Evolutionary conservation across 768 basidiomycete species (phyloP), one percentile per base, ranked within the genome.

Genomic region (Exsudoporus frostii): DNA sequence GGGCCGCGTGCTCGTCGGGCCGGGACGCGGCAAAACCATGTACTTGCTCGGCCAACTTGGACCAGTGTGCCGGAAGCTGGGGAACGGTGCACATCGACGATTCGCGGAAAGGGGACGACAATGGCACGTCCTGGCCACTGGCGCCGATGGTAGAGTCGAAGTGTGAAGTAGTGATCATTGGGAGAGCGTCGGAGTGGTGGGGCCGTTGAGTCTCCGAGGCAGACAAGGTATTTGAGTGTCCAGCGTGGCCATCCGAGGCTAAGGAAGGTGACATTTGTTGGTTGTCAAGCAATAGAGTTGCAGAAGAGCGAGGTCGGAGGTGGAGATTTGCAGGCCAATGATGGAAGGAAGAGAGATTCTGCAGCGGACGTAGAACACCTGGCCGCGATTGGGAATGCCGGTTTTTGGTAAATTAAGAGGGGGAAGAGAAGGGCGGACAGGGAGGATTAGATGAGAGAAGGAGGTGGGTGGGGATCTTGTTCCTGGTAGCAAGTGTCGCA

Each of bases 211-310:
- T n/a, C 20, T 43, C 40, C 2, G 46, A 45, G 3, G 47, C 10
- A 24, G 58, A 24, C 47, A 38, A n/a, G 17, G 60, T 70, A 70
- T 70, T 70, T 70, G 68, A 70, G 61, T 24, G 51, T 6, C 25
- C 39, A 37, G 13, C 14, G 42, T 38, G 45, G 45, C 17, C 20
- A 9, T 52, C 50, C 13, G 54, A 46, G 45, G 42, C 69, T 30
- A 55, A 58, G 58, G 65, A 66, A 67, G 69, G 64, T 8, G 66
- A 55, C 62, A 70, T 68, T 59, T 62, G 62, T 57, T 71, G 68
- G 68, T 71, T 24, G 66, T 66, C 66, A 70, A 40, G 67, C 47
- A 59, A 36, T 58, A 52, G 63, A 58, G 53, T 54, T 60, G 65
- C 58, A 66, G 57, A 58, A 57, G 55, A 19, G 29, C 30, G 30